Conservation (phyloP, 495 filamentous ascomycete species). For the Aspergillus campestris region DNA sequence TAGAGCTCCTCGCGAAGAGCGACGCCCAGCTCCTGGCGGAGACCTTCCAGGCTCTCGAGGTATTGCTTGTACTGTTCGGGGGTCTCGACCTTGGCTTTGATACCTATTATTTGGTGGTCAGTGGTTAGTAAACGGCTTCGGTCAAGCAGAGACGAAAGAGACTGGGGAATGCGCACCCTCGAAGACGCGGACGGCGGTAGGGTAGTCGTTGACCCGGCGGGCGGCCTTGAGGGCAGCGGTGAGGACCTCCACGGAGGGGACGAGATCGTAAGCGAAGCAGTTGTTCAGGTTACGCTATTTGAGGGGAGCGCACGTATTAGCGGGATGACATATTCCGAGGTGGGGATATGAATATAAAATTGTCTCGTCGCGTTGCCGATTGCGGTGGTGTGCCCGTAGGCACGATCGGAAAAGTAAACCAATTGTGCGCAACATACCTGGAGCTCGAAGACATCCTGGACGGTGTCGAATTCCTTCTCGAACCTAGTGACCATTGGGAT, state of each 20-base stretch:
- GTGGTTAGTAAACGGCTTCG: conserved; percentile 8
- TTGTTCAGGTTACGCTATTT: conserved; percentile 97
- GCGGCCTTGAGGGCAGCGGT: conserved; percentile 85
- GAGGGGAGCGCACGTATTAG: not conserved
- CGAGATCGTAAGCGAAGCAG: conserved; percentile 99
- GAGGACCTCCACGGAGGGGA: conserved; percentile 88
- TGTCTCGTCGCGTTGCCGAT: not conserved
- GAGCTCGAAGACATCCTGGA: conserved; percentile 99
- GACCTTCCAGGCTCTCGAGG: conserved; percentile 80
- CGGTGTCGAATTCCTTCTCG: conserved; percentile 96
- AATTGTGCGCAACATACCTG: conserved; percentile 57
- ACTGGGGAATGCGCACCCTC: conserved; percentile 58
- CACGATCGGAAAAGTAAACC: not conserved
- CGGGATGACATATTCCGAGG: not conserved
- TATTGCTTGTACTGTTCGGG: conserved; percentile 96
- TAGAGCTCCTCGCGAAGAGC: conserved; percentile 90
- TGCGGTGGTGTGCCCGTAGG: not conserved
- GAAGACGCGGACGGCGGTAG: conserved; percentile 94
- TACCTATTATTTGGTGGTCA: conserved; percentile 48
- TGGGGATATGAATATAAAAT: not conserved
- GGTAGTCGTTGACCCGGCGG: conserved; percentile 95
- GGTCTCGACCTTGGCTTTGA: conserved; percentile 99
- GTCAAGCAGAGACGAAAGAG: not conserved
- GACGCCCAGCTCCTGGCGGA: conserved; percentile 91
- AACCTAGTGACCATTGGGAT: conserved; percentile 52